Evolutionary conservation across 169 alveolate species (phyloP).

Genomic region (Neospora caninum): DNA sequence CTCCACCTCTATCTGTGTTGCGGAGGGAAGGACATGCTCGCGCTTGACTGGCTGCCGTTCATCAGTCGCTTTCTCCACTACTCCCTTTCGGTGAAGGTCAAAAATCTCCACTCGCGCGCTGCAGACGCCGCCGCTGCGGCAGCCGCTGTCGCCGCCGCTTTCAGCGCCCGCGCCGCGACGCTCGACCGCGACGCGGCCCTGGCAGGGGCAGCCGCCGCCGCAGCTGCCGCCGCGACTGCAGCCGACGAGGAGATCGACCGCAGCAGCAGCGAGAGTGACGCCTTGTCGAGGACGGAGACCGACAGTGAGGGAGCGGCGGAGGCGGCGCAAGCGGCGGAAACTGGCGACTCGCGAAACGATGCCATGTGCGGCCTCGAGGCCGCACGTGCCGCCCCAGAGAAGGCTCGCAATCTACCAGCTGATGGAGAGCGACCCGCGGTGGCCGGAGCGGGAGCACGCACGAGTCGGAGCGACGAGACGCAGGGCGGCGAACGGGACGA

Average conservation of each 20-base stretch:
- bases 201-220: conserved; percentile 40
- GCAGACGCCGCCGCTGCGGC: conserved; percentile 36
- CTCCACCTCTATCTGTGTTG: conserved; percentile 33
- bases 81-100: conserved; percentile 7
- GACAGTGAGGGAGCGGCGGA: neutral
- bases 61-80: conserved; percentile 36
- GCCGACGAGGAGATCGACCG: neutral
- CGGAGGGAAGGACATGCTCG: conserved; percentile 54
- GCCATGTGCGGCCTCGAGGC: too few species aligned
- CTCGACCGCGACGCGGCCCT: conserved; percentile 9
- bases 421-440: too few species aligned
- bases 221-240: conserved; percentile 34
- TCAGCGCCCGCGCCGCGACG: neutral
- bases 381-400: too few species aligned
- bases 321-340: neutral
- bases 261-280: neutral
- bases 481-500: neutral
- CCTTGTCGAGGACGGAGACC: too few species aligned
- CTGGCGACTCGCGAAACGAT: too few species aligned
- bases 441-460: neutral
- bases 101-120: neutral
- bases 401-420: too few species aligned
- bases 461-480: neutral
- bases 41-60: conserved; percentile 49
- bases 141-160: conserved; percentile 42